These are phyloP conservation scores for Lentithecium fluviatile DNA, from an alignment of 495 filamentous ascomycete species.

Conservation along the genomic window DNA sequence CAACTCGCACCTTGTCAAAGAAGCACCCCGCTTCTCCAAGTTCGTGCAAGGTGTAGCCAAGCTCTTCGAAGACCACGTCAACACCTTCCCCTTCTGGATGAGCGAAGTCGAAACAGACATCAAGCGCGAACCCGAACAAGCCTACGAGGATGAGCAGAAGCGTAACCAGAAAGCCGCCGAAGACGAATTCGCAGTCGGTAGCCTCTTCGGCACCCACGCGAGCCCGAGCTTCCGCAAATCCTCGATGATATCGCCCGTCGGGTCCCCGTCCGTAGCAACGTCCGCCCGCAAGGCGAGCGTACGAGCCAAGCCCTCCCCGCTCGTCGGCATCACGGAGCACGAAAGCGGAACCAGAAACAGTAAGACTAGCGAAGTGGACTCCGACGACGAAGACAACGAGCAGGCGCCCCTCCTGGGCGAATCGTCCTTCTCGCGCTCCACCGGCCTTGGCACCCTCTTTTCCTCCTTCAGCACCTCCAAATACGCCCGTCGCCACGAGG, in stretches of 20 bases:
- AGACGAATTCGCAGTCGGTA: constrained; percentile 85
- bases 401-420: constrained; percentile 27
- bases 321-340: constrained; percentile 16
- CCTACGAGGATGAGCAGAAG: constrained; percentile 89
- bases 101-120: constrained; percentile 88
- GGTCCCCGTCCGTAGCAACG: constrained; percentile 26
- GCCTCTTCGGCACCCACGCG: constrained; percentile 60
- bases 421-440: constrained; percentile 35
- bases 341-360: constrained; percentile 29
- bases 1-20: constrained; percentile 86
- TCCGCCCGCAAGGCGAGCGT: not conserved
- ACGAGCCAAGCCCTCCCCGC: constrained; percentile 11
- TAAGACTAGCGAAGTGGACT: constrained; percentile 44
- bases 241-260: constrained; percentile 34
- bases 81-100: constrained; percentile 94
- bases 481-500: constrained; percentile 60
- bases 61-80: constrained; percentile 93
- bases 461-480: constrained; percentile 72
- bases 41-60: constrained; percentile 91
- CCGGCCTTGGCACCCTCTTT: constrained; percentile 58
- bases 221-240: constrained; percentile 41
- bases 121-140: constrained; percentile 81
- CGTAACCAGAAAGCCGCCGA: constrained; percentile 73
- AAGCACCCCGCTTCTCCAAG: constrained; percentile 88
- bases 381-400: constrained; percentile 43